Base-by-base conservation (phyloP, 768 basidiomycete species). In the Leucocoprinus sp. region DNA sequence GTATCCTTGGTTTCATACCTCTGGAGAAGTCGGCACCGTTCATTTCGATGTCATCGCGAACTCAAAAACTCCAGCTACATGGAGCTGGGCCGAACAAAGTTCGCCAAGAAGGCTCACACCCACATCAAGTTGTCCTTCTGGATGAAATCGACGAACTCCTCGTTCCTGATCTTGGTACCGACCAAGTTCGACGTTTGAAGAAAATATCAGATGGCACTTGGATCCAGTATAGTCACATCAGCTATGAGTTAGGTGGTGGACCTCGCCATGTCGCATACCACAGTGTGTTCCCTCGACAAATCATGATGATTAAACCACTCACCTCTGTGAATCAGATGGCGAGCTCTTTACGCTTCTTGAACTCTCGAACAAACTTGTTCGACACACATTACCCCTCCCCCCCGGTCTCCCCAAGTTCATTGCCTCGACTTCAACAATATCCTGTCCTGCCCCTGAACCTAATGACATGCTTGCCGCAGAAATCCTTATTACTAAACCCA, bases 131-230 rank as follows among this genome's bases (percentile, higher is more conserved):
- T 26, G 55, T 72, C 46, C 55, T 79, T 11, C 70, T 75, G 31
- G 60, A 70, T 23, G 60, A 65, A 14, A 65, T 70, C 38, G 55
- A 66, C 21, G 83, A 86, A 51, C 62, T 91, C 9, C 69, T 89
- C 35, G 69, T 88, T 1, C 78, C 85, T 1, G 87, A 92, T 59
- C 66, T 93, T 5, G 89, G 89, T 3, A 70, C 75, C 2, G 90
- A 92, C 58, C 69, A 70, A 42, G 72, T 88, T 12, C 79, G 74
- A 63, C 66, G 75, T 45, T 65, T 82, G 48, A 64, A 62, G 52
- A 71, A 75, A 56, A 59, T 55, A 7, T 26, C 50, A 2, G 60
- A 62, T 15, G 76, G 71, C 1, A 57, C 55, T 23, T 82, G 86
- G 77, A 57, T 61, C 15, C 54, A 76, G 38, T 57, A 56, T n/a